These are phyloP conservation scores for Nicotiana undulata DNA, from an alignment of 257 asterid genomes.

Conservation along the genomic window DNA sequence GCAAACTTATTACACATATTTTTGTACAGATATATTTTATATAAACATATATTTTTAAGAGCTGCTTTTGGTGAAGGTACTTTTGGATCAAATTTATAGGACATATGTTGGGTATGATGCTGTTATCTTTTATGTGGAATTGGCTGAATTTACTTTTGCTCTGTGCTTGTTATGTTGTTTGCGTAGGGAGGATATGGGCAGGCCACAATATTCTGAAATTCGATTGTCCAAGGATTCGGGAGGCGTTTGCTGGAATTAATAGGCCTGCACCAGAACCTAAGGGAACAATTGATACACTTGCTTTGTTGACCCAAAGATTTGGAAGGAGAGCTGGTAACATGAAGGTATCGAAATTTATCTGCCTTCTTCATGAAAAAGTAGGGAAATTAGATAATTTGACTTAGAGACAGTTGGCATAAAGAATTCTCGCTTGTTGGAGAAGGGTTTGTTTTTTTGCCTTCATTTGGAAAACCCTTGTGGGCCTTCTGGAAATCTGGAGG, in stretches of 20 bases:
- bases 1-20: no score
- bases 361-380: background rate
- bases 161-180: background rate
- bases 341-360: conserved; percentile 15
- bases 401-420: background rate
- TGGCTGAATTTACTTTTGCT: background rate
- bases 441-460: background rate
- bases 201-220: conserved; percentile 27
- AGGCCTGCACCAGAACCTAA: conserved; percentile 24
- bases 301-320: conserved; percentile 19
- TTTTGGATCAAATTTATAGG: background rate
- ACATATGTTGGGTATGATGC: background rate
- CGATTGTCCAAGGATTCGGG: conserved; percentile 22
- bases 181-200: conserved; percentile 23
- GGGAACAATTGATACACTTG: conserved; percentile 27
- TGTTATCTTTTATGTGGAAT: background rate
- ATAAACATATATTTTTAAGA: no score
- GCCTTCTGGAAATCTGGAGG: background rate
- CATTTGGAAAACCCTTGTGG: background rate
- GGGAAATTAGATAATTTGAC: background rate
- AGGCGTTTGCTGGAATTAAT: conserved; percentile 24
- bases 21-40: no score
- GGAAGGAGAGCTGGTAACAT: conserved; percentile 30
- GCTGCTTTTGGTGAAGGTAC: background rate
- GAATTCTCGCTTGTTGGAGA: background rate